These are phyloP conservation scores for Usnea hakonensis DNA, from an alignment of 495 filamentous ascomycete species.

Conservation along the genomic window DNA sequence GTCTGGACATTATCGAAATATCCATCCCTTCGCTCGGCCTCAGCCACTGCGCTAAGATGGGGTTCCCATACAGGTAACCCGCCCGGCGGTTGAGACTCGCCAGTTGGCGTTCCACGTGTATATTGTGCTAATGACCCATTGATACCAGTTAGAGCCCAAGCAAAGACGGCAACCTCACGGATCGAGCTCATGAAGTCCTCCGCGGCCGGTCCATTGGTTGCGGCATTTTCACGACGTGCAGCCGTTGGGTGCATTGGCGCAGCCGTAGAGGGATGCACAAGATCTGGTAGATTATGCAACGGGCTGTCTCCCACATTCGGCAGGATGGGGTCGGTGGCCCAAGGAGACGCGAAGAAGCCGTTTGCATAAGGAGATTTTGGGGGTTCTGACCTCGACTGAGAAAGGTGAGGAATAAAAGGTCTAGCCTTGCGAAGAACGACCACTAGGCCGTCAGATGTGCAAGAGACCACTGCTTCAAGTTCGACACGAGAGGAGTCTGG, in stretches of 20 bases:
- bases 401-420: constrained; percentile 52
- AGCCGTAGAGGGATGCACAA: constrained; percentile 24
- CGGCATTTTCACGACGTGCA: constrained; percentile 35
- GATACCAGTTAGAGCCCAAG: constrained; percentile 74
- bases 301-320: constrained; percentile 22
- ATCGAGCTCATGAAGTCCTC: constrained; percentile 72
- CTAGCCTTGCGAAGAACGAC: constrained; percentile 72
- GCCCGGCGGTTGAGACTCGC: constrained; percentile 50
- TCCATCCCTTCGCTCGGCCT: constrained; percentile 1
- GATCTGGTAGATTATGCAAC: constrained; percentile 17
- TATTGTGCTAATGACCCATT: constrained; percentile 66
- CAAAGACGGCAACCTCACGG: constrained; percentile 75
- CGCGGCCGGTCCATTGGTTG: constrained; percentile 33
- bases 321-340: constrained; percentile 56
- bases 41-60: constrained; percentile 7
- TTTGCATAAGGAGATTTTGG: constrained; percentile 46
- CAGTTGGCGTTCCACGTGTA: constrained; percentile 51
- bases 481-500: constrained; percentile 41
- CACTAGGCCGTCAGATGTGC: constrained; percentile 81
- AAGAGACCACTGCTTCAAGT: constrained; percentile 82
- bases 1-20: constrained; percentile 1
- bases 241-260: constrained; percentile 29
- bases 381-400: constrained; percentile 34
- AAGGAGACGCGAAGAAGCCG: constrained; percentile 71
- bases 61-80: constrained; percentile 51